Evolutionary conservation across 768 basidiomycete genomes (phyloP).

Genomic region (Boletus subcaerulescens): DNA sequence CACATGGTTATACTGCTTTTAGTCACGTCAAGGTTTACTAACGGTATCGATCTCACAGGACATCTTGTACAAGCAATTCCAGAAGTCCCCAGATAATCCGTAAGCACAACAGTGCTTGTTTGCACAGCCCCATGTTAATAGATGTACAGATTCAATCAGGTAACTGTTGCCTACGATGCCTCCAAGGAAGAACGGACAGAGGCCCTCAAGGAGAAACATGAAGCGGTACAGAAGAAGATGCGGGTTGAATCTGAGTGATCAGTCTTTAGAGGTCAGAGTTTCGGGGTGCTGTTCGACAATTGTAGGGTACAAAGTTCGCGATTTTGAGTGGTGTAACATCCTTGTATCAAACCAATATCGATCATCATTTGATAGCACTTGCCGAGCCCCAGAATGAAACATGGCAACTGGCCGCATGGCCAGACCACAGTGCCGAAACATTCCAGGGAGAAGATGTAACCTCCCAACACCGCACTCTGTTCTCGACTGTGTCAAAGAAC

Average conservation of each 20-base stretch:
- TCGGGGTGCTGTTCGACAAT: background rate
- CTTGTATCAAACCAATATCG: background rate
- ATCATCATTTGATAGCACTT: slow-evolving; percentile 4
- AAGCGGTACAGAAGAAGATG: slow-evolving; percentile 64
- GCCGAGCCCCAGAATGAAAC: slow-evolving; percentile 7
- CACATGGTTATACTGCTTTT: background rate
- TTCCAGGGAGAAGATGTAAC: slow-evolving; percentile 16
- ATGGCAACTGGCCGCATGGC: background rate
- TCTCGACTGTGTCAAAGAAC: background rate
- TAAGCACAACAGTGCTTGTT: slow-evolving; percentile 36
- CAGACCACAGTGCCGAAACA: background rate
- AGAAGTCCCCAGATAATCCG: slow-evolving; percentile 96
- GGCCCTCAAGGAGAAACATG: slow-evolving; percentile 66
- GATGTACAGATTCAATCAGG: slow-evolving; percentile 74
- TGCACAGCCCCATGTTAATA: slow-evolving; percentile 8
- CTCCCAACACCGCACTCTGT: slow-evolving; percentile 9
- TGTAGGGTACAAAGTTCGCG: background rate
- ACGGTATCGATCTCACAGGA: slow-evolving; percentile 47
- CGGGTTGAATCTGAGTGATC: slow-evolving; percentile 34
- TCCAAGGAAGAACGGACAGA: slow-evolving; percentile 82
- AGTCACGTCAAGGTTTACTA: background rate
- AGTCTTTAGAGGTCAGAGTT: background rate
- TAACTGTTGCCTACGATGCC: slow-evolving; percentile 75
- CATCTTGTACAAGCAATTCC: slow-evolving; percentile 89
- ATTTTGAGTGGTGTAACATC: background rate